Evolutionary conservation across 352 stramenopile species (phyloP), one percentile per base, ranked within the genome.

Genomic region (Globisporangium spiculum): DNA sequence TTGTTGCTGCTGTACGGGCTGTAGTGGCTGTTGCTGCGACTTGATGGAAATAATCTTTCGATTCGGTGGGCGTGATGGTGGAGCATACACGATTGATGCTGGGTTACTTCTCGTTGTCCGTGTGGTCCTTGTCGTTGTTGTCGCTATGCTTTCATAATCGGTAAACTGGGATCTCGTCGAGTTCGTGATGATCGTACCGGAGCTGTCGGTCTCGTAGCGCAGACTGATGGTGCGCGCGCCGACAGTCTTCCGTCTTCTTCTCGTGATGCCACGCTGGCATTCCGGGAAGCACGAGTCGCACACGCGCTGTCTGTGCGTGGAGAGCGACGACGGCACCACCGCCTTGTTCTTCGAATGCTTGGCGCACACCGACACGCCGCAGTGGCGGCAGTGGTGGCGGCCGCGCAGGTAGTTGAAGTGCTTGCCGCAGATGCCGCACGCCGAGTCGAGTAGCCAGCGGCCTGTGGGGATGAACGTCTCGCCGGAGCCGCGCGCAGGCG

Each of bases 371-470:
- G 85, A 95, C 30, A 76, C 61, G 58, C 87, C 87, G 60, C 87
- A 95, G 67, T 86, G 73, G 41, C 87, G 84, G 69, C 87, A 95
- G 72, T 95, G 87, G 69, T 95, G 87, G 34, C 87, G 84, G n/a
- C 68, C 69, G 56, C 83, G 82, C 59, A 95, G 62, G 65, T 84
- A 76, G 66, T 69, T 79, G 68, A 95, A 95, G 24, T 75, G 62
- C 32, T 65, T 61, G 66, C 70, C 74, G 75, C 87, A 95, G 60
- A 93, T 74, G 60, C 71, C 74, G 72, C 87, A 95, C 69, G 66
- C 75, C 32, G 75, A 68, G 41, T 83, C 73, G 34, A 89, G 73
- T 61, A 89, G 79, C 87, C 87, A 93, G 30, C 71, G 78, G 12
- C 68, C 64, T 64, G 78, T 79, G 60, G 83, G 81, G 67, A 84